A percentile compares a stretch with the other conserved stretches of the same genome.
phyloP scores from a whole-genome alignment of 129 eudicot genomes.

The Erigeron canadensis region DNA sequence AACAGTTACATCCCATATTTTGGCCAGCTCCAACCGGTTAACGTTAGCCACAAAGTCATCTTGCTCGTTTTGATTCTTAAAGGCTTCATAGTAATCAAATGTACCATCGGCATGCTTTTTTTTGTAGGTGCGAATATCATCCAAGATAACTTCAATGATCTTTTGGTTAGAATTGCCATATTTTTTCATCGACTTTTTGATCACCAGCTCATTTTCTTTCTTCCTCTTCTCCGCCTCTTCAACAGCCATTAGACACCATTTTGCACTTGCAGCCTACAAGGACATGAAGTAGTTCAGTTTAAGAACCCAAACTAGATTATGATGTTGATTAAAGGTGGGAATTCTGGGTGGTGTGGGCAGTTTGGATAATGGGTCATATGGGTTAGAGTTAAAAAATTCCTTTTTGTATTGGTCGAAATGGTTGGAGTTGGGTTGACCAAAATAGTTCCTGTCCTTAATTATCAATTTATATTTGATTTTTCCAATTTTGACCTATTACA shows the following conservation, averaged over 20 bases:
- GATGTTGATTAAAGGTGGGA: background rate
- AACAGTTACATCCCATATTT: constrained; percentile 66
- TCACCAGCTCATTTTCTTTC: constrained; percentile 34
- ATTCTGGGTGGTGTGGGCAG: background rate
- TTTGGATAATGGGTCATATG: background rate
- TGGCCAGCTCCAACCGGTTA: constrained; percentile 62
- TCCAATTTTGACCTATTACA: background rate
- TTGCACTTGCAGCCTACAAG: constrained; percentile 53
- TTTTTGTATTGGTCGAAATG: background rate
- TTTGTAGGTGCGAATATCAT: constrained; percentile 35
- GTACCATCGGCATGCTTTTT: constrained; percentile 23
- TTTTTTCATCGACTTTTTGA: constrained; percentile 6
- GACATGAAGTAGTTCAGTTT: constrained; percentile 6
- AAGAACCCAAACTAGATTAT: background rate
- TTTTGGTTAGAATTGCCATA: constrained; percentile 2
- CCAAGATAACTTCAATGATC: constrained; percentile 12
- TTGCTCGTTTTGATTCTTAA: constrained; percentile 47
- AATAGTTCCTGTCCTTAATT: background rate
- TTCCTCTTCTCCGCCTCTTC: constrained; percentile 64
- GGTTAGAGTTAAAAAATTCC: too few relatives aligned
- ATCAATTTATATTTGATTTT: background rate
- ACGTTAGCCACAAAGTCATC: constrained; percentile 64
- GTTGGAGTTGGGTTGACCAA: background rate
- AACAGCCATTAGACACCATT: constrained; percentile 69
- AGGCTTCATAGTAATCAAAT: constrained; percentile 60